These are phyloP conservation scores for Salix suchowensis DNA, from an alignment of 345 rosid genomes.

Conservation along the genomic window DNA sequence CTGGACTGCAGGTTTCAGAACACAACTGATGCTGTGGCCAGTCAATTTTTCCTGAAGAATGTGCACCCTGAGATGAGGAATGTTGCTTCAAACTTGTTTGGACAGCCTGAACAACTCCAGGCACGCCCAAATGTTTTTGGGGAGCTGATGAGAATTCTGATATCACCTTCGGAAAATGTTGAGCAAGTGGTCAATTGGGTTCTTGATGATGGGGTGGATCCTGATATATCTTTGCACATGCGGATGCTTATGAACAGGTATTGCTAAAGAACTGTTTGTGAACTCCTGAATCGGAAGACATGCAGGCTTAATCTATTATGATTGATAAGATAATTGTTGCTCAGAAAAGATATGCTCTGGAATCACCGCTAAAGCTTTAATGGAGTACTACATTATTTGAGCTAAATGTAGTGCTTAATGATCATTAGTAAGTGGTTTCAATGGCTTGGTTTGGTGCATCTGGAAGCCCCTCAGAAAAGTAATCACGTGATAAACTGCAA, in stretches of 20 bases:
- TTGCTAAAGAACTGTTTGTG: not conserved
- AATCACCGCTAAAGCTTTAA: no score
- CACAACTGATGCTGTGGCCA: slow-evolving; percentile 91
- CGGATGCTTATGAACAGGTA: slow-evolving; percentile 90
- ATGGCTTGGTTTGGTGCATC: no score
- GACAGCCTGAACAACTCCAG: slow-evolving; percentile 47
- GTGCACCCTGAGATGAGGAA: slow-evolving; percentile 71
- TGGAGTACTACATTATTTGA: no score
- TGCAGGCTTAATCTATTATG: no score
- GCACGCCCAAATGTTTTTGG: slow-evolving; percentile 83
- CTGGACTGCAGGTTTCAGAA: slow-evolving; percentile 71
- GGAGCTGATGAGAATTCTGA: slow-evolving; percentile 75
- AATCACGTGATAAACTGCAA: no score
- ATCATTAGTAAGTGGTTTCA: no score
- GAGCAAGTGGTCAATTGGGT: slow-evolving; percentile 76
- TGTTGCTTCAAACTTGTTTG: slow-evolving; percentile 68
- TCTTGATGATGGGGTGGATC: slow-evolving; percentile 53
- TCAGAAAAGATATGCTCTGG: no score
- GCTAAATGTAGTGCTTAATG: no score
- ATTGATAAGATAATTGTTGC: no score
- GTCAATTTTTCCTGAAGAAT: slow-evolving; percentile 91
- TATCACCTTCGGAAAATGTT: slow-evolving; percentile 78
- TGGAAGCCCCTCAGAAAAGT: no score
- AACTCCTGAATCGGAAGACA: not conserved
- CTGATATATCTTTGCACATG: slow-evolving; percentile 88